phyloP scores from a whole-genome alignment of 768 basidiomycete genomes.

The Bullera alba region DNA sequence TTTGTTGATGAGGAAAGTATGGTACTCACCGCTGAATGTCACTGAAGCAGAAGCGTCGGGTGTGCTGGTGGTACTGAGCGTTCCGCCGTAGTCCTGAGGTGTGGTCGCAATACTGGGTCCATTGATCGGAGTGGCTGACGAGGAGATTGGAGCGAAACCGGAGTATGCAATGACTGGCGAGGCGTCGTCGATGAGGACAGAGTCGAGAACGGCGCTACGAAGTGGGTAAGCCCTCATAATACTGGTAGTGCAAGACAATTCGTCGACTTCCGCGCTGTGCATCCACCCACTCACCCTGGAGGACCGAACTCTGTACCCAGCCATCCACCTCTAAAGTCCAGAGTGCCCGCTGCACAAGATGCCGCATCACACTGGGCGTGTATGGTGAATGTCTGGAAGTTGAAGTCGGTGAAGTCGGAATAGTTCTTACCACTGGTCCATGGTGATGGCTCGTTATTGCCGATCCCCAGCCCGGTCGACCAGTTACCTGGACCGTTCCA shows the following conservation, averaged over 20 bases:
- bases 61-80: conserved; percentile 23
- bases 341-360: conserved; percentile 1
- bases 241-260: background rate
- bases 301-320: conserved; percentile 9
- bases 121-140: background rate
- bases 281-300: conserved; percentile 6
- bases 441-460: background rate
- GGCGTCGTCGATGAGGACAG: conserved; percentile 9
- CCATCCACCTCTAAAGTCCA: conserved; percentile 11
- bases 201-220: conserved; percentile 5
- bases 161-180: conserved; percentile 9
- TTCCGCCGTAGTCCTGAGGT: conserved; percentile 13
- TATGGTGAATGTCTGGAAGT: background rate
- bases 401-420: background rate
- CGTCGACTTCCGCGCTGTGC: background rate
- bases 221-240: background rate
- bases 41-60: conserved; percentile 23
- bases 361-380: background rate
- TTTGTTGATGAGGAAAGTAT: background rate
- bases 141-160: conserved; percentile 9
- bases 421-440: background rate
- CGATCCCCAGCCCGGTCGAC: background rate
- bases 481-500: no score
- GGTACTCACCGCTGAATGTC: conserved; percentile 22
- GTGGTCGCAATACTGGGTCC: background rate